Conservation (phyloP, 495 filamentous ascomycete species). For the Terfezia boudieri region DNA sequence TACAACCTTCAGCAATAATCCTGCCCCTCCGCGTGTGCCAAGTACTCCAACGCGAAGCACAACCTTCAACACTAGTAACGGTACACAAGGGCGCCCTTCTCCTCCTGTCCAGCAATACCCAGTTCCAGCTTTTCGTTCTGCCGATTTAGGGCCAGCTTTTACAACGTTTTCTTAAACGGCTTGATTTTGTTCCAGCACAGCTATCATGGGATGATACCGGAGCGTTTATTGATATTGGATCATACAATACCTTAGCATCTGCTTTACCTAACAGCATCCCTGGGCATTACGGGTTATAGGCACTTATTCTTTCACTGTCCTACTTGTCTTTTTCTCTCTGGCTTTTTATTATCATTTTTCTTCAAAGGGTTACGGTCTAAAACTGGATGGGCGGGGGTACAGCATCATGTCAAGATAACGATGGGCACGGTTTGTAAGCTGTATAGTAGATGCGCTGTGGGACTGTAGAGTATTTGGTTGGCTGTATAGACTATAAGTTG, state of each 20-base stretch:
- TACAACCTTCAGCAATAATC: neutral
- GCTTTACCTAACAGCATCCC: neutral
- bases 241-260: neutral
- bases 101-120: neutral
- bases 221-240: neutral
- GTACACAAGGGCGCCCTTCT: neutral
- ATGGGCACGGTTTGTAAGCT: neutral
- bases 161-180: neutral
- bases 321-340: neutral
- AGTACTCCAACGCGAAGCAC: neutral
- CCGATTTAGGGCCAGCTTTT: neutral
- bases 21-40: neutral
- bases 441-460: neutral
- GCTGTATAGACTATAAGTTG: neutral
- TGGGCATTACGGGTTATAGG: neutral
- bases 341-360: neutral
- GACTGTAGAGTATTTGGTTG: neutral
- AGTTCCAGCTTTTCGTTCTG: neutral
- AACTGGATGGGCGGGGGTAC: neutral
- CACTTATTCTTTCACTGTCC: neutral
- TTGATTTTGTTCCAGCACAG: neutral
- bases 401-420: neutral
- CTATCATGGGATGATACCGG: neutral
- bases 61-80: neutral
- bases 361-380: neutral